A percentile compares a stretch with the other conserved stretches of the same genome.
These are phyloP conservation scores for Neurospora sublineolata DNA, from an alignment of 495 filamentous ascomycete species.

Conservation along the genomic window DNA sequence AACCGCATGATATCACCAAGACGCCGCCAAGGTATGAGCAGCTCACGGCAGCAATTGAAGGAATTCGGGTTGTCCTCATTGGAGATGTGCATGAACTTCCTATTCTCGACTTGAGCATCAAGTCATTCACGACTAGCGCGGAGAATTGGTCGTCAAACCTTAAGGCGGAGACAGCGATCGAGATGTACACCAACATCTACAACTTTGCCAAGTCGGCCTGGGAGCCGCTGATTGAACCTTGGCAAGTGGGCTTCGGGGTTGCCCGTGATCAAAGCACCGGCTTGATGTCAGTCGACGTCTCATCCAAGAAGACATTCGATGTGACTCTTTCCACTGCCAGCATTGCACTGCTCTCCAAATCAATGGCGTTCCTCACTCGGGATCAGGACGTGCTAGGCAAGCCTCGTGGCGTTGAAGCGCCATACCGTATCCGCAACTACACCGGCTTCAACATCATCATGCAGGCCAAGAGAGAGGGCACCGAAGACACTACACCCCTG, in stretches of 20 bases:
- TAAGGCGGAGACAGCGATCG: conserved; percentile 76
- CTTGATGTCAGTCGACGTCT: conserved; percentile 68
- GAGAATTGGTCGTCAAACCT: conserved; percentile 84
- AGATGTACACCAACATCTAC: conserved; percentile 92
- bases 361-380: conserved; percentile 75
- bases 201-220: conserved; percentile 98
- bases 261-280: conserved; percentile 67
- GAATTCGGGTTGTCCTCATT: conserved; percentile 86
- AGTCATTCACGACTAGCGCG: conserved; percentile 71
- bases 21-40: conserved; percentile 52
- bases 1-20: conserved; percentile 27
- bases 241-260: conserved; percentile 86
- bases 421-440: conserved; percentile 87
- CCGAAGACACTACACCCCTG: conserved; percentile 48
- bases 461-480: conserved; percentile 59
- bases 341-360: conserved; percentile 86
- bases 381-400: conserved; percentile 92
- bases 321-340: conserved; percentile 87
- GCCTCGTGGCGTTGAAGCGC: conserved; percentile 80
- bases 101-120: conserved; percentile 86
- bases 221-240: conserved; percentile 94
- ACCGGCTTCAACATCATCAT: conserved; percentile 84
- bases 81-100: conserved; percentile 92
- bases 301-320: conserved; percentile 81
- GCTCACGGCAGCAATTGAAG: conserved; percentile 69